Evolutionary conservation across 2,329 filamentous ascomycete genomes (phyloP).

Genomic region (Aspergillus sp.): DNA sequence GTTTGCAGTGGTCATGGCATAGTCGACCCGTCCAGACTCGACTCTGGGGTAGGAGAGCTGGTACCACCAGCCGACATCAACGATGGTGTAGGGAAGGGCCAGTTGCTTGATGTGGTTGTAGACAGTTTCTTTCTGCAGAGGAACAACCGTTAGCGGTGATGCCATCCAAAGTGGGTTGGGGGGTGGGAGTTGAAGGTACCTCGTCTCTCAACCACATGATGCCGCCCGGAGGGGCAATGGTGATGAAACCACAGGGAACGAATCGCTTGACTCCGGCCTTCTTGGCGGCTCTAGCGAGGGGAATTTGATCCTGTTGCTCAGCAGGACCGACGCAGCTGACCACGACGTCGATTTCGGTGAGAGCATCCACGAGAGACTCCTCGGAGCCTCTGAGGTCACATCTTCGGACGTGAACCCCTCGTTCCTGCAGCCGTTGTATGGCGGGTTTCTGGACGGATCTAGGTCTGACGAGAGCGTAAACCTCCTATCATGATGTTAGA

Average conservation of each 20-base stretch:
- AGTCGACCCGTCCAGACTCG: slow-evolving; percentile 44
- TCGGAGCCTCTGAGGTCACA: slow-evolving; percentile 40
- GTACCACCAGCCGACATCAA: slow-evolving; percentile 59
- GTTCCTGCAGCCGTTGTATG: slow-evolving; percentile 34
- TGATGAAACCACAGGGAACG: slow-evolving; percentile 49
- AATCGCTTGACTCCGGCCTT: slow-evolving; percentile 49
- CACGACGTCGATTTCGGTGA: slow-evolving; percentile 43
- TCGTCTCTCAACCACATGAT: slow-evolving; percentile 39
- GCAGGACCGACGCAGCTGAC: slow-evolving; percentile 38
- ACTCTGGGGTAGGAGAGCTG: slow-evolving; percentile 44
- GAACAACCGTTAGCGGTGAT: not conserved
- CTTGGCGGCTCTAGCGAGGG: slow-evolving; percentile 46
- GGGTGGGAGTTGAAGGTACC: slow-evolving; percentile 17
- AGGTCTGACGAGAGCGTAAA: slow-evolving; percentile 45
- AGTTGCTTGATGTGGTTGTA: slow-evolving; percentile 46
- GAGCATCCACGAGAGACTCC: slow-evolving; percentile 37
- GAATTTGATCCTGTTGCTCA: slow-evolving; percentile 39
- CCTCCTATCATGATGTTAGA: slow-evolving; percentile 31
- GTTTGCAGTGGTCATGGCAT: slow-evolving; percentile 31
- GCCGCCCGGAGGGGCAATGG: slow-evolving; percentile 42
- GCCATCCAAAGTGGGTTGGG: slow-evolving; percentile 5
- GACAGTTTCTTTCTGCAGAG: slow-evolving; percentile 45
- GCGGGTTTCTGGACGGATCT: slow-evolving; percentile 45
- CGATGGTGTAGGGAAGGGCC: slow-evolving; percentile 51
- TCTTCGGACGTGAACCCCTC: slow-evolving; percentile 41